A percentile compares a stretch with the other conserved stretches of the same genome.
Conservation (phyloP, 345 rosid genomes). For the Linum lewisii region DNA sequence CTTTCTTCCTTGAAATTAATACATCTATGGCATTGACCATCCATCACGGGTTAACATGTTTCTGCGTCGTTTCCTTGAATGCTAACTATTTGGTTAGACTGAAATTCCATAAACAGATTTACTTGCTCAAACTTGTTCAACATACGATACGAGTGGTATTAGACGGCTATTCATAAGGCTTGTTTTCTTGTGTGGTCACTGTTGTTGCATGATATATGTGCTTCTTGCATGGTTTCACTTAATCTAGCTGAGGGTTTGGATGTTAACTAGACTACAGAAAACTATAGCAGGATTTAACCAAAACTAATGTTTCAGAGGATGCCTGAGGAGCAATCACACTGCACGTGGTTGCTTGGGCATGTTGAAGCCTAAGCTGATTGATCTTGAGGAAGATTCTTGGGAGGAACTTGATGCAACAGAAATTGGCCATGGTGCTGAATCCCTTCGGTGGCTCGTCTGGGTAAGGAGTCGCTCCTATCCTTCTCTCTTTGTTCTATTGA, state of each 20-base stretch:
- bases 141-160: too few species aligned
- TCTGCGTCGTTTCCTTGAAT: too few species aligned
- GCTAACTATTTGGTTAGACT: too few species aligned
- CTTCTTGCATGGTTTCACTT: neutral
- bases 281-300: constrained; percentile 51
- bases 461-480: constrained; percentile 29
- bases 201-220: neutral
- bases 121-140: too few species aligned
- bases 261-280: constrained; percentile 37
- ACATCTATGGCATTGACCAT: neutral
- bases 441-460: constrained; percentile 88
- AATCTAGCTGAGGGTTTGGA: constrained; percentile 15
- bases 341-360: constrained; percentile 57
- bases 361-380: constrained; percentile 64
- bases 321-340: constrained; percentile 57
- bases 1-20: neutral
- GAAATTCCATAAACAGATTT: too few species aligned
- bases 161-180: neutral
- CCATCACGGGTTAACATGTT: too few species aligned
- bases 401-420: constrained; percentile 73
- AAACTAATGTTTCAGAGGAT: constrained; percentile 83
- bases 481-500: neutral
- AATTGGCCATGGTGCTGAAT: constrained; percentile 65
- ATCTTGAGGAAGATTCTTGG: constrained; percentile 74
- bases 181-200: neutral